These are phyloP conservation scores for Aciculoconidium aculeatum DNA, from an alignment of 805 yeast species.

Conservation along the genomic window DNA sequence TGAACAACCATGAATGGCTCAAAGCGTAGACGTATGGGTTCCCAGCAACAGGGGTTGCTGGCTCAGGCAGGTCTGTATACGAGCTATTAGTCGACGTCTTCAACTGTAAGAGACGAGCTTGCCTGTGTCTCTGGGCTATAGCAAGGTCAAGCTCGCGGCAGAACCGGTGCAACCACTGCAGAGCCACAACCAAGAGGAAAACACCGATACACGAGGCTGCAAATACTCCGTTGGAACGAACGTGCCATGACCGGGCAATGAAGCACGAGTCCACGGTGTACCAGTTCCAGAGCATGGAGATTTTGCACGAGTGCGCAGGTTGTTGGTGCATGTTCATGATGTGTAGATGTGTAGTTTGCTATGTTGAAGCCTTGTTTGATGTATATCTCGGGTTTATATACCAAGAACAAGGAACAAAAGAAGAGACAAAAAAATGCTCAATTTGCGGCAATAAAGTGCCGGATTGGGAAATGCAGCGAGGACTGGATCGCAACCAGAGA, in stretches of 20 bases:
- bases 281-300: constrained; percentile 71
- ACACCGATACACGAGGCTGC: constrained; percentile 76
- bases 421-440: too few relatives aligned
- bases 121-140: constrained; percentile 16
- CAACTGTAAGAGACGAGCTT: constrained; percentile 1
- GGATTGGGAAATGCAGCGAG: too few relatives aligned
- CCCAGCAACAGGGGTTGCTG: constrained; percentile 2
- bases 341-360: too few relatives aligned
- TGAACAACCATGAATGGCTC: constrained; percentile 29
- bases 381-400: too few relatives aligned
- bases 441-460: too few relatives aligned
- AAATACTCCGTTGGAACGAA: constrained; percentile 50
- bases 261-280: constrained; percentile 62
- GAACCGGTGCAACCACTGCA: constrained; percentile 53
- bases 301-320: constrained; percentile 20
- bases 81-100: neutral
- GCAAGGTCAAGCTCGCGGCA: constrained; percentile 47
- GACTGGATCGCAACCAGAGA: too few relatives aligned
- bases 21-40: constrained; percentile 21
- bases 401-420: neutral
- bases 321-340: too few relatives aligned
- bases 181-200: constrained; percentile 49
- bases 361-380: constrained; percentile 1
- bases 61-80: constrained; percentile 1
- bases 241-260: constrained; percentile 59